Percentiles rank a stretch among this genome's conserved stretches.
Conservation (phyloP, 2,329 filamentous ascomycete genomes). For the Calonectria hawksworthii region DNA sequence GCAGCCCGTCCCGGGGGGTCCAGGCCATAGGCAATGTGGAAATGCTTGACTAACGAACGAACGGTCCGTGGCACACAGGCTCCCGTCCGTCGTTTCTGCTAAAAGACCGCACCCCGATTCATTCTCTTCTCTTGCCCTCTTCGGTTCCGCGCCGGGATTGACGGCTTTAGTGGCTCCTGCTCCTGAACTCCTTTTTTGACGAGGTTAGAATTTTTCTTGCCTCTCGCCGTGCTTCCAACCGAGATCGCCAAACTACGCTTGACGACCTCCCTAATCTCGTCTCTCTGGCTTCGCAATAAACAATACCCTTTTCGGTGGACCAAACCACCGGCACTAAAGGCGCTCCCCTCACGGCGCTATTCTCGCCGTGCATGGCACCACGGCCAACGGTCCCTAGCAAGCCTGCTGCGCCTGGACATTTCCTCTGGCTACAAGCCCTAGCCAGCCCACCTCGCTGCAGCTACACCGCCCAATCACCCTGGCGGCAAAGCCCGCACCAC, state of each 20-base stretch:
- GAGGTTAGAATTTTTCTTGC: neutral
- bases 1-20: neutral
- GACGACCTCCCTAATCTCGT: slow-evolving; percentile 5
- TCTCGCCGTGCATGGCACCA: slow-evolving; percentile 45
- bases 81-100: slow-evolving; percentile 11
- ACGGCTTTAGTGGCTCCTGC: neutral
- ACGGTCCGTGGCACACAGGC: slow-evolving; percentile 5
- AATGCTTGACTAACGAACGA: slow-evolving; percentile 4
- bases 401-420: slow-evolving; percentile 28
- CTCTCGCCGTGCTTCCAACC: neutral
- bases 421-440: slow-evolving; percentile 21
- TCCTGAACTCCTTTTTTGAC: neutral
- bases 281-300: slow-evolving; percentile 1
- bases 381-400: slow-evolving; percentile 28
- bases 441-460: slow-evolving; percentile 22
- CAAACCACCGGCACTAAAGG: slow-evolving; percentile 1
- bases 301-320: slow-evolving; percentile 16
- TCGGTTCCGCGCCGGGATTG: neutral
- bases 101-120: slow-evolving; percentile 7
- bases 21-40: neutral
- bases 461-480: slow-evolving; percentile 46
- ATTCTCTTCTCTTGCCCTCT: neutral
- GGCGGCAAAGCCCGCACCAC: slow-evolving; percentile 19
- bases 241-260: slow-evolving; percentile 8
- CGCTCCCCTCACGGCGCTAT: slow-evolving; percentile 38